phyloP scores from a whole-genome alignment of 768 basidiomycete genomes.

The Russula foetens region DNA sequence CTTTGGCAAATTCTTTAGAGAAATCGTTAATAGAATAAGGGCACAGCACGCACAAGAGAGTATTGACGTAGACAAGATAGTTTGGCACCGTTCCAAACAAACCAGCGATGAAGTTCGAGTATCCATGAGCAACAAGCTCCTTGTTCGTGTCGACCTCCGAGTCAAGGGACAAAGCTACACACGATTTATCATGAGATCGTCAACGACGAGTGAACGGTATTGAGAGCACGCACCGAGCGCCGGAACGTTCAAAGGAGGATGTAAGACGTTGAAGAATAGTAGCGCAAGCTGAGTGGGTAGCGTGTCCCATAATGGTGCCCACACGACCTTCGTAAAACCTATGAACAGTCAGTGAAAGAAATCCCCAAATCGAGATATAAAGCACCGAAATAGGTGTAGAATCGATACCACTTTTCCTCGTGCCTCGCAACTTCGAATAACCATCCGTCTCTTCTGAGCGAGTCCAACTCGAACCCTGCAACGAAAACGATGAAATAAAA shows the following conservation, averaged over 20 bases:
- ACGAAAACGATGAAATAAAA: conserved; percentile 78
- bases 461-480: conserved; percentile 48
- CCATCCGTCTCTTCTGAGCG: conserved; percentile 67
- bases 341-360: background rate
- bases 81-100: conserved; percentile 80
- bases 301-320: conserved; percentile 65
- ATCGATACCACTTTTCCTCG: conserved; percentile 67
- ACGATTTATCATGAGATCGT: background rate
- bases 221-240: conserved; percentile 58
- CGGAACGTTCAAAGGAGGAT: conserved; percentile 84
- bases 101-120: conserved; percentile 82
- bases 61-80: conserved; percentile 85
- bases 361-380: background rate
- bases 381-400: conserved; percentile 73
- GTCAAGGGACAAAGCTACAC: conserved; percentile 73
- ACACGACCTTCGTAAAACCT: conserved; percentile 59
- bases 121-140: conserved; percentile 88
- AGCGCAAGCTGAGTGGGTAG: conserved; percentile 93
- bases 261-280: conserved; percentile 80
- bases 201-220: background rate
- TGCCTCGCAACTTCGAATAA: conserved; percentile 65
- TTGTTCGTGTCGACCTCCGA: conserved; percentile 87
- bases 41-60: conserved; percentile 27
- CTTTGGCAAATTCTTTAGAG: conserved; percentile 27
- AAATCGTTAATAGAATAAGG: background rate